Percentiles rank a stretch among this genome's conserved stretches.
phyloP scores from a whole-genome alignment of 495 filamentous ascomycete genomes.

The Pyrenula massariospora region DNA sequence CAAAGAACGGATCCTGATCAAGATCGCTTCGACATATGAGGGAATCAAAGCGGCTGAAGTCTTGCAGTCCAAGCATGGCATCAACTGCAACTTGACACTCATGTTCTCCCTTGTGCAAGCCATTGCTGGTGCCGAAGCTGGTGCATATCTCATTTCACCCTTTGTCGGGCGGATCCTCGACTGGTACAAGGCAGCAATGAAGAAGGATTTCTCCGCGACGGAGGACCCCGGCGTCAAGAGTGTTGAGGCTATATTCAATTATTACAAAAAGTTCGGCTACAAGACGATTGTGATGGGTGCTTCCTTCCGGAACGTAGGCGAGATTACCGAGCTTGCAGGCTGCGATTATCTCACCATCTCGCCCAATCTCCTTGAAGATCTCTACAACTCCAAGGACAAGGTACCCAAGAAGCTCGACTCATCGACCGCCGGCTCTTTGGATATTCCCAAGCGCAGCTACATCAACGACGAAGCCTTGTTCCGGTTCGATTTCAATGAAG shows the following conservation, averaged over 20 bases:
- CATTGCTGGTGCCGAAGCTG: constrained; percentile 91
- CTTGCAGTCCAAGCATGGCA: constrained; percentile 81
- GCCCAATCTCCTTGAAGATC: constrained; percentile 85
- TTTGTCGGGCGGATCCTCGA: constrained; percentile 99
- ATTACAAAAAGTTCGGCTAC: constrained; percentile 99
- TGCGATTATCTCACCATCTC: constrained; percentile 99
- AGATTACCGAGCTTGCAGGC: constrained; percentile 95
- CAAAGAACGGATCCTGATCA: constrained; percentile 74
- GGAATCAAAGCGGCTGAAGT: constrained; percentile 95
- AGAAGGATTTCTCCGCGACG: constrained; percentile 76
- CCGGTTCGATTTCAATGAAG: constrained; percentile 99
- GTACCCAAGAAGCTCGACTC: constrained; percentile 93
- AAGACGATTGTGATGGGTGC: constrained; percentile 99
- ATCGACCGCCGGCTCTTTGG: constrained; percentile 44
- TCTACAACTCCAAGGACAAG: constrained; percentile 63
- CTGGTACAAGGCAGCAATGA: constrained; percentile 95
- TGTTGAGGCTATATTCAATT: constrained; percentile 96
- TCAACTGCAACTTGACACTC: constrained; percentile 98
- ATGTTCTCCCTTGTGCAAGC: constrained; percentile 97
- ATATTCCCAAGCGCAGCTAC: constrained; percentile 84
- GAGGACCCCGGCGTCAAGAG: constrained; percentile 97
- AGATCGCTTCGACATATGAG: constrained; percentile 60
- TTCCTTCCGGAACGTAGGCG: constrained; percentile 87
- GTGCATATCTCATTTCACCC: constrained; percentile 96
- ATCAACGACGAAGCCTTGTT: constrained; percentile 79